Percentiles rank a stretch among this genome's conserved stretches.
phyloP scores from a whole-genome alignment of 805 yeast genomes.

The Saccharomycopsis synnaedendra region DNA sequence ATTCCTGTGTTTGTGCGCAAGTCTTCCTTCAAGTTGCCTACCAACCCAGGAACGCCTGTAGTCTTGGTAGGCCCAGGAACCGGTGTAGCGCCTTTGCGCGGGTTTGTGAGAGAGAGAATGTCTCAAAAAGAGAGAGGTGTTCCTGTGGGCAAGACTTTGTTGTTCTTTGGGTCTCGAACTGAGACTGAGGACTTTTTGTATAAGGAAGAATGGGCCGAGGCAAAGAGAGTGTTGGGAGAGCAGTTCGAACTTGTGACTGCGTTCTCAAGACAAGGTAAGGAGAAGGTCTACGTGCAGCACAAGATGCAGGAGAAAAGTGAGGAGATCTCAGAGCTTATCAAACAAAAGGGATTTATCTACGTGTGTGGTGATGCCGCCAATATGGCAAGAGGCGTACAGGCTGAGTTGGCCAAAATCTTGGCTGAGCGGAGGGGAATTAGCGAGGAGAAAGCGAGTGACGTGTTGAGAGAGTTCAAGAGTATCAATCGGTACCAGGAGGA shows the following conservation, averaged over 20 bases:
- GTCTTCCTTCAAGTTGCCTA: slow-evolving; percentile 88
- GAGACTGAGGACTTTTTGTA: slow-evolving; percentile 75
- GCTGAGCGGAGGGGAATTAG: slow-evolving; percentile 50
- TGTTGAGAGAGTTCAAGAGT: slow-evolving; percentile 67
- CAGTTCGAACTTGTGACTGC: slow-evolving; percentile 70
- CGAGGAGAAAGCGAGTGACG: slow-evolving; percentile 55
- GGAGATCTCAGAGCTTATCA: slow-evolving; percentile 31
- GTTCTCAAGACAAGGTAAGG: slow-evolving; percentile 62
- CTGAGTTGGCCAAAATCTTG: slow-evolving; percentile 52
- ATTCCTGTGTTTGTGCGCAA: slow-evolving; percentile 90
- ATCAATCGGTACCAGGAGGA: slow-evolving; percentile 93
- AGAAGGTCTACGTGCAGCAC: slow-evolving; percentile 78
- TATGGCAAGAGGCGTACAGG: slow-evolving; percentile 92
- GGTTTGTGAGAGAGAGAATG: slow-evolving; percentile 84
- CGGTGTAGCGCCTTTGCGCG: slow-evolving; percentile 98
- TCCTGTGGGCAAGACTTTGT: slow-evolving; percentile 57
- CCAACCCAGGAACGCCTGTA: slow-evolving; percentile 71
- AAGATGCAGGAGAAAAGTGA: slow-evolving; percentile 42
- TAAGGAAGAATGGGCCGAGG: slow-evolving; percentile 80
- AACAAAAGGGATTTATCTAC: slow-evolving; percentile 78
- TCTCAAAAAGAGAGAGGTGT: slow-evolving; percentile 28
- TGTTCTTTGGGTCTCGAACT: slow-evolving; percentile 84
- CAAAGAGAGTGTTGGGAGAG: slow-evolving; percentile 42
- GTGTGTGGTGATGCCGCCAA: slow-evolving; percentile 95
- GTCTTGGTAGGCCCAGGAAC: slow-evolving; percentile 98